Conservation (phyloP, 2,329 filamentous ascomycete genomes). For the Blumeriella jaapii region DNA sequence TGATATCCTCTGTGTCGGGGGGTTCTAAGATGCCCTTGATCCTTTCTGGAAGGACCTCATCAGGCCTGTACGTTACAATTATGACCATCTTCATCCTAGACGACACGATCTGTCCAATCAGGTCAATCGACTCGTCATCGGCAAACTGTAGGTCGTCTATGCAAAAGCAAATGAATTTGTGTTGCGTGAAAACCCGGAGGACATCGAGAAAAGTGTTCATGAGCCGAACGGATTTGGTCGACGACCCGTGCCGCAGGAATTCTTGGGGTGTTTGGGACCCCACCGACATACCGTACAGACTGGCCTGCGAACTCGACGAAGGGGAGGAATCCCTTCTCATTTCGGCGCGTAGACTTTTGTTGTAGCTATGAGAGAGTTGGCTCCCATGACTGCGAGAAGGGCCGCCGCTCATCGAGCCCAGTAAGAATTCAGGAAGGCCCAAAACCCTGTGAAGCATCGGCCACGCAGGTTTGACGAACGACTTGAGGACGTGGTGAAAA, state of each 20-base stretch:
- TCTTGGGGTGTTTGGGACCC: slow-evolving; percentile 45
- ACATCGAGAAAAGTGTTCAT: slow-evolving; percentile 86
- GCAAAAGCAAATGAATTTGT: slow-evolving; percentile 81
- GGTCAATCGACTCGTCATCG: slow-evolving; percentile 74
- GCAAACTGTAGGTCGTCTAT: slow-evolving; percentile 87
- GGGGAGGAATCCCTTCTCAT: slow-evolving; percentile 22
- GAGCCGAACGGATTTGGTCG: slow-evolving; percentile 58
- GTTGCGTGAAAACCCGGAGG: slow-evolving; percentile 64
- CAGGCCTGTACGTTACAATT: slow-evolving; percentile 11
- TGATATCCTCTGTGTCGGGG: slow-evolving; percentile 40
- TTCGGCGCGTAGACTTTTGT: slow-evolving; percentile 22
- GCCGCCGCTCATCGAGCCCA: slow-evolving; percentile 30
- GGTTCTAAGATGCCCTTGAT: slow-evolving; percentile 44
- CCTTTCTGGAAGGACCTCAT: slow-evolving; percentile 34
- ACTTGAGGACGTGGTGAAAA: slow-evolving; percentile 49
- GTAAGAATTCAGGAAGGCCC: slow-evolving; percentile 57
- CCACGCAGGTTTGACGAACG: slow-evolving; percentile 53
- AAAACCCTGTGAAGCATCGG: slow-evolving; percentile 50
- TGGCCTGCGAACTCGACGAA: slow-evolving; percentile 19
- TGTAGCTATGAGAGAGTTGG: slow-evolving; percentile 20
- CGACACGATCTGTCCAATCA: slow-evolving; percentile 70
- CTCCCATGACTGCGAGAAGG: slow-evolving; percentile 10
- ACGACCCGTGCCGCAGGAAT: slow-evolving; percentile 44
- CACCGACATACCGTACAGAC: slow-evolving; percentile 22
- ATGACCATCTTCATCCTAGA: slow-evolving; percentile 73